Conservation (phyloP, 2,329 filamentous ascomycete species). For the Chaetomiaceae sp. region DNA sequence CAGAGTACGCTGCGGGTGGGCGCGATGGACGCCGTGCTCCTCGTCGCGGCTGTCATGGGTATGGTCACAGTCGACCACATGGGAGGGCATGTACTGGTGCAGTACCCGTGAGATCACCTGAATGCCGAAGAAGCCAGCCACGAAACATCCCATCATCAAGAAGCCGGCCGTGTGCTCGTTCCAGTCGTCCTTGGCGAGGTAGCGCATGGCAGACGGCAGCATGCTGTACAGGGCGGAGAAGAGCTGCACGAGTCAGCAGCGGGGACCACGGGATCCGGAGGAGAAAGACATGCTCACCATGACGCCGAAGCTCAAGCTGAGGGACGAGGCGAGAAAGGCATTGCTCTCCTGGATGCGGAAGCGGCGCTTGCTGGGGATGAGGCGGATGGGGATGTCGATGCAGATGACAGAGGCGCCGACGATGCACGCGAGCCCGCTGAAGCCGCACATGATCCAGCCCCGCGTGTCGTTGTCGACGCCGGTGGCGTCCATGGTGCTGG, state of each 20-base stretch:
- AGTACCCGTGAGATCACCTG: conserved; percentile 65
- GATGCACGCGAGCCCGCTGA: conserved; percentile 69
- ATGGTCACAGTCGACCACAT: conserved; percentile 76
- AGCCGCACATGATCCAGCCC: conserved; percentile 88
- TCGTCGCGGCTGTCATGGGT: conserved; percentile 53
- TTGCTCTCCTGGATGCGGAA: conserved; percentile 90
- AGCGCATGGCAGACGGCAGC: conserved; percentile 77
- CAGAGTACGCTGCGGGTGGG: conserved; percentile 19
- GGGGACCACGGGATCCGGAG: neutral
- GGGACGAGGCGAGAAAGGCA: conserved; percentile 75
- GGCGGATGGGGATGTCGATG: conserved; percentile 69
- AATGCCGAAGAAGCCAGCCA: conserved; percentile 68
- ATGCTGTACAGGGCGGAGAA: conserved; percentile 92
- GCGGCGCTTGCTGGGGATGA: conserved; percentile 63
- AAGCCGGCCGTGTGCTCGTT: conserved; percentile 61
- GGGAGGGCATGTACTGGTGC: conserved; percentile 68
- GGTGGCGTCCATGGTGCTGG: conserved; percentile 33
- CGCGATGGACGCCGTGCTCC: conserved; percentile 26
- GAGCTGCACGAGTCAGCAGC: conserved; percentile 49
- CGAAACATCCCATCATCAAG: conserved; percentile 62
- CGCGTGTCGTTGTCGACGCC: conserved; percentile 71
- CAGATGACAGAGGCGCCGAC: conserved; percentile 80
- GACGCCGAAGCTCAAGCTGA: conserved; percentile 91
- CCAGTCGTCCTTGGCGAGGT: conserved; percentile 64
- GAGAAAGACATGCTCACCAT: conserved; percentile 74